phyloP scores from a whole-genome alignment of 2,329 filamentous ascomycete genomes.

The Ophiostoma populinum region DNA sequence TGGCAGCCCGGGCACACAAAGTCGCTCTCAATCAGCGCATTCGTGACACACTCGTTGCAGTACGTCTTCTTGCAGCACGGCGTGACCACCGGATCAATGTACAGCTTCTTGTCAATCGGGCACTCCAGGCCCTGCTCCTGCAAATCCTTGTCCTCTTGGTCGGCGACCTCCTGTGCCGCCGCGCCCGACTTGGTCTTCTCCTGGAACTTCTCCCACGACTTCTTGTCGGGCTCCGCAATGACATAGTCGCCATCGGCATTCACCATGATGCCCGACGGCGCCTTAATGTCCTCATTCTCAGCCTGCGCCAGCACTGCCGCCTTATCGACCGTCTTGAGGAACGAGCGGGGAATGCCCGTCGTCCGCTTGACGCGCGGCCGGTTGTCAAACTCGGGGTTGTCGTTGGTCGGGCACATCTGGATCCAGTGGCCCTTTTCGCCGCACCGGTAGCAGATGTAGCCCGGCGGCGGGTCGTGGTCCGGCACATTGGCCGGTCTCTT shows the following conservation, averaged over 20 bases:
- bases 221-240: conserved; percentile 87
- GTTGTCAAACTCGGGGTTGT: conserved; percentile 90
- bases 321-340: conserved; percentile 91
- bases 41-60: conserved; percentile 99
- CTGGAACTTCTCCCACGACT: conserved; percentile 92
- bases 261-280: conserved; percentile 84
- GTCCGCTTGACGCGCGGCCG: conserved; percentile 87
- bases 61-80: conserved; percentile 97
- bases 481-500: conserved; percentile 65
- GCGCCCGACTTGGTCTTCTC: conserved; percentile 80
- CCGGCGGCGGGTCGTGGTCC: conserved; percentile 80
- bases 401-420: conserved; percentile 93
- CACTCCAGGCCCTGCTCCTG: conserved; percentile 82
- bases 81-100: conserved; percentile 97
- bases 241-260: conserved; percentile 97
- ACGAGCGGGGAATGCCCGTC: conserved; percentile 88
- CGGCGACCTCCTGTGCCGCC: conserved; percentile 61
- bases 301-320: conserved; percentile 57
- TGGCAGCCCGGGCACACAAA: conserved; percentile 87
- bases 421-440: conserved; percentile 99
- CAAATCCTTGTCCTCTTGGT: conserved; percentile 68
- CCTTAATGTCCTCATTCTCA: conserved; percentile 61
- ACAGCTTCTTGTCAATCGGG: conserved; percentile 92
- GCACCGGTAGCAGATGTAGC: conserved; percentile 93
- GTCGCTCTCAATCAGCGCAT: conserved; percentile 96